Percentiles rank a stretch among this genome's conserved stretches.
phyloP scores from a whole-genome alignment of 371 early-diverging fungal genomes.

The Lichtheimia hyalospora region DNA sequence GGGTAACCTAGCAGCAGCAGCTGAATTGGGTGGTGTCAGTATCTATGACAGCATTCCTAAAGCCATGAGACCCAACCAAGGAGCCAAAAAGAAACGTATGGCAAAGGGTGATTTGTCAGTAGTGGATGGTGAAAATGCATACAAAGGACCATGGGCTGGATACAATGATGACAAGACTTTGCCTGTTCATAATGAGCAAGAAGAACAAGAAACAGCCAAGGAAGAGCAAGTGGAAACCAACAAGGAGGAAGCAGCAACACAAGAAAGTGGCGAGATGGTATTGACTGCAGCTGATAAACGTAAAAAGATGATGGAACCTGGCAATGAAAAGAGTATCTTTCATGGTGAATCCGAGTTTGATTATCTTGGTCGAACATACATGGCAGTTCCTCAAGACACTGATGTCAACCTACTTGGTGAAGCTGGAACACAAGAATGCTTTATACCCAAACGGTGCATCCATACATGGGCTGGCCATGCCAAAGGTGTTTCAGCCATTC shows the following conservation, averaged over 20 bases:
- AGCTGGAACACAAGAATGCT: slow-evolving; percentile 78
- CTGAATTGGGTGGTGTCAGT: slow-evolving; percentile 46
- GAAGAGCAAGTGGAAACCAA: slow-evolving; percentile 11
- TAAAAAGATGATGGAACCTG: slow-evolving; percentile 22
- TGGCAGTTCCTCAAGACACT: slow-evolving; percentile 90
- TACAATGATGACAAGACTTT: slow-evolving; percentile 76
- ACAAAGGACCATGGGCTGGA: slow-evolving; percentile 95
- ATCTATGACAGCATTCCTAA: slow-evolving; percentile 58
- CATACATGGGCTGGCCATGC: slow-evolving; percentile 95
- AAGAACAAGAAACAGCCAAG: neutral
- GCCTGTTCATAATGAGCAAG: neutral
- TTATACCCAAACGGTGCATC: slow-evolving; percentile 81
- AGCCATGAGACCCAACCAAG: slow-evolving; percentile 47
- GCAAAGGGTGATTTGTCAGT: slow-evolving; percentile 77
- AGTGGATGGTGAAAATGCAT: slow-evolving; percentile 80
- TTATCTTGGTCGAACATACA: slow-evolving; percentile 92
- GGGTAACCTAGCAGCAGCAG: slow-evolving; percentile 64
- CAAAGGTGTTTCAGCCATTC: slow-evolving; percentile 89
- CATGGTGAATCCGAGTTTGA: slow-evolving; percentile 81
- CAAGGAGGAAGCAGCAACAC: slow-evolving; percentile 2
- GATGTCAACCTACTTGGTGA: slow-evolving; percentile 76
- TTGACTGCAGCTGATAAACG: slow-evolving; percentile 25
- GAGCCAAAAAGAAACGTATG: slow-evolving; percentile 65
- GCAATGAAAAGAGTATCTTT: slow-evolving; percentile 66
- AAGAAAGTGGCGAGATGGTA: slow-evolving; percentile 2